Base-by-base conservation (phyloP, 2,329 filamentous ascomycete species). In the Aureobasidium sp. region DNA sequence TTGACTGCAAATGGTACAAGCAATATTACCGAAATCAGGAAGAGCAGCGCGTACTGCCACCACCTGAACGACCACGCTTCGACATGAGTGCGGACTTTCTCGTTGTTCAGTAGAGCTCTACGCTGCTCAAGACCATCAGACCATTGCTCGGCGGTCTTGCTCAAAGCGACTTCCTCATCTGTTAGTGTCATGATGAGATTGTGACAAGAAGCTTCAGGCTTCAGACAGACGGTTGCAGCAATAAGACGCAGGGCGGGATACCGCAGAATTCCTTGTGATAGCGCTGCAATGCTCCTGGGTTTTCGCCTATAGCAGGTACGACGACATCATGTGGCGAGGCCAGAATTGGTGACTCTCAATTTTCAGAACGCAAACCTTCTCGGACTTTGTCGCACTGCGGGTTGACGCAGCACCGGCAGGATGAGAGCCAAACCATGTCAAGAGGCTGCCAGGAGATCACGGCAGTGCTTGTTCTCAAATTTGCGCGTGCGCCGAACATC, bases 71-170 rank as follows among this genome's bases (percentile, higher is more conserved):
- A 62, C 41, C 20, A 50, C 32, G 20, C 39, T 20, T 63, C 41
- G 29, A 52, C 61, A 34, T 66, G 60, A 1, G 61, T 29, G 4
- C 63, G 43, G 13, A 62, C 61, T 55, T 64, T 64, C 65, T 64
- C 64, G 5, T 63, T 61, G 17, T 59, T 48, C 17, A 70, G 59
- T 7, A 70, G 61, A 39, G 63, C 57, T 61, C 67, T 65, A 59
- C 64, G 59, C 61, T 67, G 66, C 29, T 65, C 65, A 20, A 36
- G 56, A n/a, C 46, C 55, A 39, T 32, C 29, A 12, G 20, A 41
- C 50, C 50, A 62, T n/a, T 46, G 41, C 13, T 47, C 32, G 32
- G 48, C 37, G 20, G 24, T 51, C 10, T 61, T 44, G 34, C 43
- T 41, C 32, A 48, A 6, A 15, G 44, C 56, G 34, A 34, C 17